Conservation (phyloP, 371 early-diverging fungal species). For the Dentiscutata heterogama region DNA sequence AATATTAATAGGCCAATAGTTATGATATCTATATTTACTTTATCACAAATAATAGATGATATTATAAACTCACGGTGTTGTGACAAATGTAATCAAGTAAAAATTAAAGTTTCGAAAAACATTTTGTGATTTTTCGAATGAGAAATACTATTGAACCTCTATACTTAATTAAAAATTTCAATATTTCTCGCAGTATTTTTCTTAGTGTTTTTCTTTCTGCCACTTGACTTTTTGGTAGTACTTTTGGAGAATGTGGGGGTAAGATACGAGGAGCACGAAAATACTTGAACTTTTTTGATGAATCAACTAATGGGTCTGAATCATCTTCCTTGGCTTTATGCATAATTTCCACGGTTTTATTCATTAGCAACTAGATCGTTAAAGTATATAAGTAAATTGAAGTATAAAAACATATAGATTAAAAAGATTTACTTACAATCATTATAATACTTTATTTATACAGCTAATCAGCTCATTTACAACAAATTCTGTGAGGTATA, state of each 20-base stretch:
- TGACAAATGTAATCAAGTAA: too few relatives aligned
- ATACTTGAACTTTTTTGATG: slow-evolving; percentile 34
- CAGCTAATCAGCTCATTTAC: too few relatives aligned
- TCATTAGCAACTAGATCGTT: background rate
- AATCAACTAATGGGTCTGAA: slow-evolving; percentile 30
- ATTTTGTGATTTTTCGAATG: too few relatives aligned
- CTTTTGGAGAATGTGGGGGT: slow-evolving; percentile 30
- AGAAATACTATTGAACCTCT: too few relatives aligned
- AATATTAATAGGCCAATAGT: too few relatives aligned
- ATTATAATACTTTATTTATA: background rate
- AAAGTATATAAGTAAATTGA: background rate
- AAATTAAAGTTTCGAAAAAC: too few relatives aligned
- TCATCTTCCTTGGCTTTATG: slow-evolving; percentile 19
- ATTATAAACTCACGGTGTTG: too few relatives aligned
- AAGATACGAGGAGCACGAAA: slow-evolving; percentile 25
- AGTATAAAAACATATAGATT: background rate
- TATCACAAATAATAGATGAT: too few relatives aligned
- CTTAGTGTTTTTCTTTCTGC: background rate
- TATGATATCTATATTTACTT: too few relatives aligned
- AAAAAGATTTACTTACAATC: slow-evolving; percentile 7
- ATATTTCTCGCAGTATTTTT: too few relatives aligned
- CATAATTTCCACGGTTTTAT: slow-evolving; percentile 30
- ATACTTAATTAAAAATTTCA: too few relatives aligned
- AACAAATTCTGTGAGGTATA: too few relatives aligned
- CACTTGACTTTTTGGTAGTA: slow-evolving; percentile 16